Conservation (phyloP, 495 filamentous ascomycete species). For the Annulohypoxylon stygium region DNA sequence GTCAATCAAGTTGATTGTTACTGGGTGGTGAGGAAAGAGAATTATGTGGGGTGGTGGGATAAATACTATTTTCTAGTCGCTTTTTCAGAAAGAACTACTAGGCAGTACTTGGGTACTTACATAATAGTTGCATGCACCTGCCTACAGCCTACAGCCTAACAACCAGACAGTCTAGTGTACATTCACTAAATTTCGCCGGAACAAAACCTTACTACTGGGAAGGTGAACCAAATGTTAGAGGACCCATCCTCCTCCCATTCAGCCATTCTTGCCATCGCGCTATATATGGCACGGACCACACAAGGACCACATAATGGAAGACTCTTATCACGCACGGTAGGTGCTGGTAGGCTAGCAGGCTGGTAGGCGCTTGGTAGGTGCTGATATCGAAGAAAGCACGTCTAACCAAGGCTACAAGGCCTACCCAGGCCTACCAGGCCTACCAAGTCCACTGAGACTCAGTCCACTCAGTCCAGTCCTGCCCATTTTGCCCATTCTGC, state of each 20-base stretch:
- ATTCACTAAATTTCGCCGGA: not conserved
- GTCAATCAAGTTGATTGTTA: slow-evolving; percentile 5
- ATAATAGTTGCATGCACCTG: not conserved
- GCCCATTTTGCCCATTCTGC: slow-evolving; percentile 14
- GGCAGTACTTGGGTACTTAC: not conserved
- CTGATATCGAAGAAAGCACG: slow-evolving; percentile 20
- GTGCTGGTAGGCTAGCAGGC: not conserved
- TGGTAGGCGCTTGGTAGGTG: not conserved
- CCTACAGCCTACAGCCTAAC: not conserved
- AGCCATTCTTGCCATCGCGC: not conserved
- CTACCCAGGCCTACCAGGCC: too few species aligned
- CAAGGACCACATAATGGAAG: not conserved
- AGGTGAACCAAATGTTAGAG: slow-evolving; percentile 7
- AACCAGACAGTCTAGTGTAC: not conserved
- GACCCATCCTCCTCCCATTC: not conserved
- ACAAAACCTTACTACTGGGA: slow-evolving; percentile 8
- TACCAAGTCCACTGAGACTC: not conserved
- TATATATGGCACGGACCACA: slow-evolving; percentile 5
- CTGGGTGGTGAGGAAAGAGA: not conserved
- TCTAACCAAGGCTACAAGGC: not conserved
- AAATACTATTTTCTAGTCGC: not conserved
- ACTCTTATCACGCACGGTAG: slow-evolving; percentile 7
- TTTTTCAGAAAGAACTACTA: too few species aligned
- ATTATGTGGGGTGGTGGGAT: slow-evolving; percentile 44
- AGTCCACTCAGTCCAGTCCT: not conserved